Evolutionary conservation across 306 rosid species (phyloP).

Genomic region (Castanopsis chinensis): DNA sequence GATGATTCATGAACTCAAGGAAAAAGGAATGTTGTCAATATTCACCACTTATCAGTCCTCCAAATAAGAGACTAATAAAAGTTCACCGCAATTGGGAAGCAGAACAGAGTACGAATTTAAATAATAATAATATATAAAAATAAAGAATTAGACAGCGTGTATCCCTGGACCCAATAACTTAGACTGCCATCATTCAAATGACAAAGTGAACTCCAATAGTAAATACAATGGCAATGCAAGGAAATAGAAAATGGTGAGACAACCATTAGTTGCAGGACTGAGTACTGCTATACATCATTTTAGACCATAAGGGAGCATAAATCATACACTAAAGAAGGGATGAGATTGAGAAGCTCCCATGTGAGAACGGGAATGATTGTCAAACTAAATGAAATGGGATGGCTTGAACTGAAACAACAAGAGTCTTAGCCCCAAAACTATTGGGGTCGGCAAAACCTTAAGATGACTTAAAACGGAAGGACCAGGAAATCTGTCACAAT

Average conservation of each 20-base stretch:
- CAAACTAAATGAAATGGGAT: neutral
- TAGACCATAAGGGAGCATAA: neutral
- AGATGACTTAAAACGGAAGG: neutral
- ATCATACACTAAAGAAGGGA: neutral
- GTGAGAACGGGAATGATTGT: neutral
- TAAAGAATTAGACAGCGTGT: neutral
- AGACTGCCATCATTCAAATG: neutral
- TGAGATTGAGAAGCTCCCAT: too few relatives aligned
- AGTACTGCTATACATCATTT: neutral
- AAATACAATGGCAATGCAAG: neutral
- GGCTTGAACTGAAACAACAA: too few relatives aligned
- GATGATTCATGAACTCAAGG: conserved; percentile 9
- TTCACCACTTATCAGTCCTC: neutral
- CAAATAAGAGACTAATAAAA: conserved; percentile 8
- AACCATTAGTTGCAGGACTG: too few relatives aligned
- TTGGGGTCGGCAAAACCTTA: neutral
- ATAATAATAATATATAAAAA: too few relatives aligned
- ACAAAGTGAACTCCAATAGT: neutral
- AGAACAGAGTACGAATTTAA: neutral
- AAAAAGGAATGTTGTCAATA: neutral
- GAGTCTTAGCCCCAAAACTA: too few relatives aligned
- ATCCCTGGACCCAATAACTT: neutral
- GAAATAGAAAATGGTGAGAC: neutral
- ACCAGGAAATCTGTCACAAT: neutral
- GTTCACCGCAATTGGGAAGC: neutral